Conservation (phyloP, 257 asterid genomes). For the Coffea eugenioides region DNA sequence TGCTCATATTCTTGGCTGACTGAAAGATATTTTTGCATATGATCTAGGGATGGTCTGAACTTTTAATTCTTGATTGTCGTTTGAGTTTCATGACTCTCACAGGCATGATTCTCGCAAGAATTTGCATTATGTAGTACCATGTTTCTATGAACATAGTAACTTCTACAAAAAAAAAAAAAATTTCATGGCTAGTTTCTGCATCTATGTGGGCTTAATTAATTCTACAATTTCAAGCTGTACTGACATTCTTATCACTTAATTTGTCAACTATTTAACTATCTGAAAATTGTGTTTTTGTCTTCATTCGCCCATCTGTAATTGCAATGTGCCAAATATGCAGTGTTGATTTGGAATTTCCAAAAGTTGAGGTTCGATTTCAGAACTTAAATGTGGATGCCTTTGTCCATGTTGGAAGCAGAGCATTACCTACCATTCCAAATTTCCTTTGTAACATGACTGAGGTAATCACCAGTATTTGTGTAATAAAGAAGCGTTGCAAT, state of each 20-base stretch:
- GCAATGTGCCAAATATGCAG: conserved; percentile 42
- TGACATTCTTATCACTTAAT: not conserved
- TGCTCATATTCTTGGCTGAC: not conserved
- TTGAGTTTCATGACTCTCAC: too few relatives aligned
- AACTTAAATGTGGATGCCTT: conserved; percentile 67
- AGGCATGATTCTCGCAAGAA: not conserved
- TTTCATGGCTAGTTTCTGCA: not conserved
- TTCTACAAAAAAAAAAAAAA: not conserved
- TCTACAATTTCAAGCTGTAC: not conserved
- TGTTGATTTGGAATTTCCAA: conserved; percentile 86
- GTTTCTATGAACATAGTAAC: too few relatives aligned
- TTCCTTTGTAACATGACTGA: conserved; percentile 79
- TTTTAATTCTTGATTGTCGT: not conserved
- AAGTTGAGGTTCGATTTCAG: conserved; percentile 83
- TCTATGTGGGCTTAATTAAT: not conserved
- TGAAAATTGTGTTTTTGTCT: not conserved
- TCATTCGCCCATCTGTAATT: not conserved
- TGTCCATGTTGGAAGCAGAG: conserved; percentile 84
- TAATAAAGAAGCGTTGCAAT: not conserved
- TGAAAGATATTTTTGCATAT: not conserved
- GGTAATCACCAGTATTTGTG: conserved; percentile 41
- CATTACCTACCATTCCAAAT: conserved; percentile 92
- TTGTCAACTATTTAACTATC: not conserved
- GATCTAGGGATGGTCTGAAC: not conserved
- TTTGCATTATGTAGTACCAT: not conserved